Conservation (phyloP, 2,329 filamentous ascomycete genomes). For the Grosmannia serpens region DNA sequence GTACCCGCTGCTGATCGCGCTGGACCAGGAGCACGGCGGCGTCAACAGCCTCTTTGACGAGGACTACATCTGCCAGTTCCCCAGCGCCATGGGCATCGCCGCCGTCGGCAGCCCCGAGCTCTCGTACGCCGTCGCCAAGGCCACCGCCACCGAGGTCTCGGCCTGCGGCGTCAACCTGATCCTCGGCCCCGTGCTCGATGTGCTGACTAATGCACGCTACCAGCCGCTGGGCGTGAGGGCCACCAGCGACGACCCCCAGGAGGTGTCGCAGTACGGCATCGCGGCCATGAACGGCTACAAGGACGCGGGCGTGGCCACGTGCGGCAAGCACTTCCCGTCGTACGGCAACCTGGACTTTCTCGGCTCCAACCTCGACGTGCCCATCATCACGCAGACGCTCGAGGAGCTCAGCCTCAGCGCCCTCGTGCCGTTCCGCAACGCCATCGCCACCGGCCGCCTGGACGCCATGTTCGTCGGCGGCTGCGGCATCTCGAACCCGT, state of each 20-base stretch:
- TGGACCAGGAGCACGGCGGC: slow-evolving; percentile 96
- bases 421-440: slow-evolving; percentile 81
- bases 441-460: slow-evolving; percentile 67
- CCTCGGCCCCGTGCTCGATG: slow-evolving; percentile 84
- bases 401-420: slow-evolving; percentile 90
- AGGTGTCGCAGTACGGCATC: slow-evolving; percentile 86
- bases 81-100: slow-evolving; percentile 93
- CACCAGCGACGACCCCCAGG: slow-evolving; percentile 84
- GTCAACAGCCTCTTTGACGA: slow-evolving; percentile 96
- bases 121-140: slow-evolving; percentile 82
- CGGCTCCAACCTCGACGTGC: slow-evolving; percentile 81
- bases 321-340: slow-evolving; percentile 93
- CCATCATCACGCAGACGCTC: slow-evolving; percentile 87
- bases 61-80: slow-evolving; percentile 90
- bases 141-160: slow-evolving; percentile 82
- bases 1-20: slow-evolving; percentile 75
- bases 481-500: slow-evolving; percentile 81
- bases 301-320: slow-evolving; percentile 76
- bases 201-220: slow-evolving; percentile 83
- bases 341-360: slow-evolving; percentile 93
- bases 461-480: slow-evolving; percentile 96
- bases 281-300: slow-evolving; percentile 88
- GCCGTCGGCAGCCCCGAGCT: slow-evolving; percentile 77
- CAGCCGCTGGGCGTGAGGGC: slow-evolving; percentile 85
- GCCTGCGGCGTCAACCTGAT: slow-evolving; percentile 95